Evolutionary conservation across 176 grass and related monocot genomes (phyloP).

Genomic region (Oryza brachyantha): DNA sequence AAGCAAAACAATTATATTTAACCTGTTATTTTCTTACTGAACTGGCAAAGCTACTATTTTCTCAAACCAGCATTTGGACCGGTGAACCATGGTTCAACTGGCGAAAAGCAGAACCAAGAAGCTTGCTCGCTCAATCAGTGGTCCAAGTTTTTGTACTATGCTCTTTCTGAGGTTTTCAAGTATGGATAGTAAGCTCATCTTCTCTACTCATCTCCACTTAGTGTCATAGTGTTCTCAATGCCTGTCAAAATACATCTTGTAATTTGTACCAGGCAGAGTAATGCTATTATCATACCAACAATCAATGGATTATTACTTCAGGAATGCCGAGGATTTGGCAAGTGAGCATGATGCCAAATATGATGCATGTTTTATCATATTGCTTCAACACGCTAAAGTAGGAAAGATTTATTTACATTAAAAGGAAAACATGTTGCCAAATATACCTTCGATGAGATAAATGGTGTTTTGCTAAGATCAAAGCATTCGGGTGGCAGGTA

Average conservation of each 20-base stretch:
- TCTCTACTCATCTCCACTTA: not conserved
- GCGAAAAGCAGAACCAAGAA: not conserved
- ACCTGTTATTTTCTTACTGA: not conserved
- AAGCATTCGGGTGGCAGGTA: slow-evolving; percentile 99
- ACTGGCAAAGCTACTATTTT: not conserved
- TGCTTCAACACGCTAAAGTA: not conserved
- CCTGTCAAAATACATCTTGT: not conserved
- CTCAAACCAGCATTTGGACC: not conserved
- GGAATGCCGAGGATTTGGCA: not conserved
- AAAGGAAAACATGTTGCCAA: slow-evolving; percentile 22
- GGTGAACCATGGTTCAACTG: not conserved
- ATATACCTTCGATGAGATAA: slow-evolving; percentile 98
- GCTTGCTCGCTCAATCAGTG: not conserved
- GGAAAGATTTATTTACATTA: not conserved
- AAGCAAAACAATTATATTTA: not conserved
- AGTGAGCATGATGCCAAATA: slow-evolving; percentile 20
- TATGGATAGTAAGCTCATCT: not conserved
- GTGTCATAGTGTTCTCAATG: not conserved
- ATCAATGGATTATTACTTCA: not conserved
- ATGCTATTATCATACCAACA: not conserved
- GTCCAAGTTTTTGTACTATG: not conserved
- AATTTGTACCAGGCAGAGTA: not conserved
- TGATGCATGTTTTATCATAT: not conserved
- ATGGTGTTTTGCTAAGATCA: slow-evolving; percentile 90
- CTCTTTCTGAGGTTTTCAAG: not conserved